phyloP scores from a whole-genome alignment of 768 basidiomycete genomes.

The Exidia glandulosa region DNA sequence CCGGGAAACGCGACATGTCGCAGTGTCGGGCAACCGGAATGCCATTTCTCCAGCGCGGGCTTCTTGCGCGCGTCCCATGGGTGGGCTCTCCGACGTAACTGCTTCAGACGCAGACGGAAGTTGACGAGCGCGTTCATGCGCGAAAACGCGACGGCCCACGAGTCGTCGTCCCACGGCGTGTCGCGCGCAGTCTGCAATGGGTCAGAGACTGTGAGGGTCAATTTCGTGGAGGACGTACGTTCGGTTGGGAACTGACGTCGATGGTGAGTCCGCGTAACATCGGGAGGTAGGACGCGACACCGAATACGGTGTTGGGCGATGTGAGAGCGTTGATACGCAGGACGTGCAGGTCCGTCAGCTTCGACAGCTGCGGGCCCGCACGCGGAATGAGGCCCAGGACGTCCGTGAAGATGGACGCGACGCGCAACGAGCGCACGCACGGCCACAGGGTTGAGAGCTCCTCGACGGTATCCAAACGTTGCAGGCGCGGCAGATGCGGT shows the following conservation, averaged over 20 bases:
- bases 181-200: not conserved
- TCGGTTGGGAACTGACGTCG: not conserved
- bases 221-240: not conserved
- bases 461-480: not conserved
- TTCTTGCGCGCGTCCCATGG: not conserved
- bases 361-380: conserved; percentile 53
- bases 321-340: not conserved
- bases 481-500: not conserved
- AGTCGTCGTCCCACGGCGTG: not conserved
- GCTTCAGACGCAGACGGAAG: not conserved
- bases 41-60: not conserved
- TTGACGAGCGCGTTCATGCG: not conserved
- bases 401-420: not conserved
- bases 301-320: not conserved
- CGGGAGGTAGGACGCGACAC: not conserved
- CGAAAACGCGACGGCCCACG: not conserved
- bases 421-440: not conserved
- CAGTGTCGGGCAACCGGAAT: not conserved
- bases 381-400: conserved; percentile 21
- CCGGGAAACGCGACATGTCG: not conserved
- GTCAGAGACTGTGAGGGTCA: not conserved
- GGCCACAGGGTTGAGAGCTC: not conserved
- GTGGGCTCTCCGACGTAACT: not conserved
- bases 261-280: not conserved
- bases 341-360: conserved; percentile 22